Percentiles rank a stretch among this genome's conserved stretches.
Conservation (phyloP, 352 stramenopile species). For the Halophytophthora batemanensis region DNA sequence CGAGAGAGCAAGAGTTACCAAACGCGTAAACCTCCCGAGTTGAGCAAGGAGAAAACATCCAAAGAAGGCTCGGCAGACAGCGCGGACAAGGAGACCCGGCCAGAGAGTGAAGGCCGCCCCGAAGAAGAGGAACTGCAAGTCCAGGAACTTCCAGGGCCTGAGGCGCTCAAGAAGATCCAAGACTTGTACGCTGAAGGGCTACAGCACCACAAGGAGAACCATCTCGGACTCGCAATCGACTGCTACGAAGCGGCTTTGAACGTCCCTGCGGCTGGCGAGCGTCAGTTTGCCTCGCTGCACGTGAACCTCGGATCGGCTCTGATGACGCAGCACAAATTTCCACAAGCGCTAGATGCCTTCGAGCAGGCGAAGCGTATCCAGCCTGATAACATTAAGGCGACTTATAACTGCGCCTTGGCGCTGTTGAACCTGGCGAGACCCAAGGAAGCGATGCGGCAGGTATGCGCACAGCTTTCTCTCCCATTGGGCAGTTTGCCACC, state of each 20-base stretch:
- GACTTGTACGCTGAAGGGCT: slow-evolving; percentile 58
- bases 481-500: slow-evolving; percentile 1
- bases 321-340: slow-evolving; percentile 36
- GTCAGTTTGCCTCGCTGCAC: slow-evolving; percentile 58
- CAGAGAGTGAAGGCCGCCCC: not conserved
- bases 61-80: not conserved
- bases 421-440: slow-evolving; percentile 36
- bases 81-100: not conserved
- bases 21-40: not conserved
- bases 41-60: not conserved
- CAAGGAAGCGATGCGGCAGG: slow-evolving; percentile 26
- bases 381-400: slow-evolving; percentile 50
- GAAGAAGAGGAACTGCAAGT: not conserved
- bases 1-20: no score
- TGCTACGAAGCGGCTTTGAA: slow-evolving; percentile 52
- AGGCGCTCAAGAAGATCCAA: slow-evolving; percentile 38
- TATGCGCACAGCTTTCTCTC: slow-evolving; percentile 17
- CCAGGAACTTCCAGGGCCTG: slow-evolving; percentile 8
- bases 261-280: slow-evolving; percentile 21
- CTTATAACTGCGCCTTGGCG: slow-evolving; percentile 55
- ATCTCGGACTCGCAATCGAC: slow-evolving; percentile 39
- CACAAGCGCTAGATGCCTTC: slow-evolving; percentile 37
- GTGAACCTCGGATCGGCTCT: slow-evolving; percentile 65
- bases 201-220: slow-evolving; percentile 49
- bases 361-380: slow-evolving; percentile 45